A percentile compares a stretch with the other conserved stretches of the same genome.
These are phyloP conservation scores for Coemansia sp. DNA, from an alignment of 192 early-diverging fungal genomes.

Conservation along the genomic window DNA sequence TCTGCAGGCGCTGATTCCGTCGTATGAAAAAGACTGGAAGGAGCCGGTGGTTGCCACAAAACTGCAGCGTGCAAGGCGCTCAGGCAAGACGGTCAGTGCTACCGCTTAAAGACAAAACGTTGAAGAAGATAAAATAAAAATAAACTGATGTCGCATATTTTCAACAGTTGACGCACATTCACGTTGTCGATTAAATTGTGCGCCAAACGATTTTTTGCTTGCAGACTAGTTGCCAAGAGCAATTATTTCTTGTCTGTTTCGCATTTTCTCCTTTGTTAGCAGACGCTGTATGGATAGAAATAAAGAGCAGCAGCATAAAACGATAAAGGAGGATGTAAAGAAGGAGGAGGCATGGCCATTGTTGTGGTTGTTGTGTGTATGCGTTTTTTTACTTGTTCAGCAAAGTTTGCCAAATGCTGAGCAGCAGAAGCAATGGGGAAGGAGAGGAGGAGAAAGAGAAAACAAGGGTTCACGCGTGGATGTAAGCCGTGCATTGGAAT, in stretches of 20 bases:
- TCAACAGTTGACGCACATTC: too few relatives aligned
- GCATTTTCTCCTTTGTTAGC: neutral
- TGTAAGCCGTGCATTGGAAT: neutral
- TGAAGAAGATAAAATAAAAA: too few relatives aligned
- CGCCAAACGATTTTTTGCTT: neutral
- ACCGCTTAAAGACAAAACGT: too few relatives aligned
- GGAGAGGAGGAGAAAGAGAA: too few relatives aligned
- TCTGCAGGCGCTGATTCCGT: slow-evolving; percentile 39
- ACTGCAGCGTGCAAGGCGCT: slow-evolving; percentile 24
- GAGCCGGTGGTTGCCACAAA: neutral
- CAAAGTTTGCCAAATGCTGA: neutral
- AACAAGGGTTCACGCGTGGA: slow-evolving; percentile 3
- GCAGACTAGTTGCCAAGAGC: neutral
- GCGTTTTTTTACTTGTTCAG: too few relatives aligned
- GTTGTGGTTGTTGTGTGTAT: neutral
- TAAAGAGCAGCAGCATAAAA: too few relatives aligned
- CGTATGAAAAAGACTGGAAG: slow-evolving; percentile 37
- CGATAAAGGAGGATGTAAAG: neutral
- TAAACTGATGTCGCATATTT: too few relatives aligned
- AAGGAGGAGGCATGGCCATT: neutral
- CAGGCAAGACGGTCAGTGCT: slow-evolving; percentile 3
- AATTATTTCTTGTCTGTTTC: neutral
- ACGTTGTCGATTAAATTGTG: too few relatives aligned
- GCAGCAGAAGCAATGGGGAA: neutral
- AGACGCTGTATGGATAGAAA: neutral